These are phyloP conservation scores for Chaetomiaceae sp. DNA, from an alignment of 2,329 filamentous ascomycete species.

Conservation along the genomic window DNA sequence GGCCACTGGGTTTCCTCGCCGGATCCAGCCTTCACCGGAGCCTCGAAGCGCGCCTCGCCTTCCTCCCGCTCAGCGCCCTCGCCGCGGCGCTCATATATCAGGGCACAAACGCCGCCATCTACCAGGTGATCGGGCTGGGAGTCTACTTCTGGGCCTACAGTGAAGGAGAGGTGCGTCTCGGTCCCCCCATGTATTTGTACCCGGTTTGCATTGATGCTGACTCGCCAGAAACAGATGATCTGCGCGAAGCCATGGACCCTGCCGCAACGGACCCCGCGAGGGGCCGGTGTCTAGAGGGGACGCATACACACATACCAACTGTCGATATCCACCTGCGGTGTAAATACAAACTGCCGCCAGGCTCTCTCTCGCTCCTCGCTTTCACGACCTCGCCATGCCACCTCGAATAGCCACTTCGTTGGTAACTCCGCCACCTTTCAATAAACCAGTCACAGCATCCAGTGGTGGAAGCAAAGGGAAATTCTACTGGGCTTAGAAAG, in stretches of 20 bases:
- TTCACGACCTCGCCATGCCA: slow-evolving; percentile 5
- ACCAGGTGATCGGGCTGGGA: slow-evolving; percentile 79
- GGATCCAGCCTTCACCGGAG: slow-evolving; percentile 77
- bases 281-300: slow-evolving; percentile 25
- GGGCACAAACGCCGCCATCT: slow-evolving; percentile 84
- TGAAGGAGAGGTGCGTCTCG: slow-evolving; percentile 79
- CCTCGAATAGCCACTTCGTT: background rate
- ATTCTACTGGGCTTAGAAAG: background rate
- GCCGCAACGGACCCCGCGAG: slow-evolving; percentile 45
- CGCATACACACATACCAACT: slow-evolving; percentile 4
- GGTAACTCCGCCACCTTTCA: too few species aligned
- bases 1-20: slow-evolving; percentile 75
- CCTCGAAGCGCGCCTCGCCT: slow-evolving; percentile 76
- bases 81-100: slow-evolving; percentile 80
- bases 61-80: slow-evolving; percentile 75
- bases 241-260: slow-evolving; percentile 67
- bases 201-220: background rate
- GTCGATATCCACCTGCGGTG: background rate
- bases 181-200: background rate
- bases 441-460: too few species aligned
- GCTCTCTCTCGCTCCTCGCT: background rate
- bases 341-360: slow-evolving; percentile 6
- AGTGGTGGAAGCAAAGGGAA: background rate
- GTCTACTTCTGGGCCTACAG: slow-evolving; percentile 97
- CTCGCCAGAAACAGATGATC: slow-evolving; percentile 47